Conservation (phyloP, 1,139 yeast genomes). For the Saccharomycopsis phalli region DNA sequence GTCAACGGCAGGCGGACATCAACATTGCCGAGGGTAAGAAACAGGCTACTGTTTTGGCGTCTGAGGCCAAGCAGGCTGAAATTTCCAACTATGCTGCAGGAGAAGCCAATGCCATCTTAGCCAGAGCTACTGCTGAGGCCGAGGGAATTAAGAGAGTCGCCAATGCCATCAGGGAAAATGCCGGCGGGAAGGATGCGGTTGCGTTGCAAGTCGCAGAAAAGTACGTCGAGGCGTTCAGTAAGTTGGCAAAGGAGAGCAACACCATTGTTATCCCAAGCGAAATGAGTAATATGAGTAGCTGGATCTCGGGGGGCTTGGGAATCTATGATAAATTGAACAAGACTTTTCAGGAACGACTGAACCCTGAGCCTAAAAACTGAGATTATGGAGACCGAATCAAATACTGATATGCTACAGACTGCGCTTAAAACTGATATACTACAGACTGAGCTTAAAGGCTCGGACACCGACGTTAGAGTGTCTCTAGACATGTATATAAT, state of each 20-base stretch:
- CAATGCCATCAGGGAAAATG: slow-evolving; percentile 54
- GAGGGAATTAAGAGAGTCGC: slow-evolving; percentile 60
- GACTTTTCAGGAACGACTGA: too few species aligned
- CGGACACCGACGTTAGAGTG: too few species aligned
- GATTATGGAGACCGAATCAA: too few species aligned
- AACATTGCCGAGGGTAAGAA: slow-evolving; percentile 81
- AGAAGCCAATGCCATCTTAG: slow-evolving; percentile 58
- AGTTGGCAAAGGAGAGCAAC: slow-evolving; percentile 74
- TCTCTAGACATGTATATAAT: too few species aligned
- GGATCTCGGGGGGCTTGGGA: slow-evolving; percentile 71
- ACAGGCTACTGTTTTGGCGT: slow-evolving; percentile 56
- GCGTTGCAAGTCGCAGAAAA: slow-evolving; percentile 75
- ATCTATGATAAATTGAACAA: slow-evolving; percentile 47
- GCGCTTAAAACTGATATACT: too few species aligned
- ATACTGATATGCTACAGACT: too few species aligned
- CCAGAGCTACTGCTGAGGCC: slow-evolving; percentile 72
- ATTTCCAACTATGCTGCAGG: slow-evolving; percentile 60
- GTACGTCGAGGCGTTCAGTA: slow-evolving; percentile 73
- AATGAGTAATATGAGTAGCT: slow-evolving; percentile 62
- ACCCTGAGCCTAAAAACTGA: too few species aligned
- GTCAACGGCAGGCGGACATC: slow-evolving; percentile 68
- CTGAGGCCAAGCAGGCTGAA: slow-evolving; percentile 59
- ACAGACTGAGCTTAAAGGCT: too few species aligned
- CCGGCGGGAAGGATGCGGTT: slow-evolving; percentile 71
- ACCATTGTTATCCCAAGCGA: slow-evolving; percentile 73